Base-by-base conservation (phyloP, 352 stramenopile genomes). In the Globisporangium yorkense region DNA sequence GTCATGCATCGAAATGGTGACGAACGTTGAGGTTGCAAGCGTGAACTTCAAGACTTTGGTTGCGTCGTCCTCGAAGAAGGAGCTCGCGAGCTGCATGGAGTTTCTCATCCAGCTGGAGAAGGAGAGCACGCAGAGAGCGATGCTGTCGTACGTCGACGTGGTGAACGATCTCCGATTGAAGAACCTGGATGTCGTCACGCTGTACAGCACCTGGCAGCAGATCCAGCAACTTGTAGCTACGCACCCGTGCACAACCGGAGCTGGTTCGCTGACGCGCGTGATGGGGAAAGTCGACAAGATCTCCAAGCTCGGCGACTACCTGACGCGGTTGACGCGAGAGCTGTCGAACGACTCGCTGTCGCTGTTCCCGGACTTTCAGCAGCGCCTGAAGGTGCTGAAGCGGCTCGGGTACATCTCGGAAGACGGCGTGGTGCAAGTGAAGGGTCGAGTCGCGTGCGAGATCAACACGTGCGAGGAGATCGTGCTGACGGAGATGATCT, bases 381-480 rank as follows among this genome's bases (percentile, higher is more conserved):
- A 98, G 66, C 82, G 94, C 9, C 84, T 98, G 31, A 74, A 82
- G 29, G 85, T 99, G 48, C 81, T 99, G 27, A 84, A 92, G 62
- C 84, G 85, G 15, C 84, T 99, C 21, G 94, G 94, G n/a, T 98
- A 98, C 76, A 88, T 99, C 51, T 93, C 84, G 0, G 68, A 80
- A 1, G 84, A 90, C 52, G 81, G 82, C 16, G 78, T 93, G 13
- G 94, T 99, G 39, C 88, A 96, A 53, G 77, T 92, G 37, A 99
- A 99, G 68, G 97, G 97, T 20, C 84, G 96, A 24, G 96, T 99
- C 10, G 96, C 96, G 2, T 99, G 96, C 62, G 96, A 99, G 77
- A 94, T 99, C 48, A 99, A 98, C 77, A 99, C 95, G 3, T 98
- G 95, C 61, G 94, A 99, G 60, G 96, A 98, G 57, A 75, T 99